Evolutionary conservation across 2,329 filamentous ascomycete genomes (phyloP).

Genomic region (Colletotrichum higginsianum): DNA sequence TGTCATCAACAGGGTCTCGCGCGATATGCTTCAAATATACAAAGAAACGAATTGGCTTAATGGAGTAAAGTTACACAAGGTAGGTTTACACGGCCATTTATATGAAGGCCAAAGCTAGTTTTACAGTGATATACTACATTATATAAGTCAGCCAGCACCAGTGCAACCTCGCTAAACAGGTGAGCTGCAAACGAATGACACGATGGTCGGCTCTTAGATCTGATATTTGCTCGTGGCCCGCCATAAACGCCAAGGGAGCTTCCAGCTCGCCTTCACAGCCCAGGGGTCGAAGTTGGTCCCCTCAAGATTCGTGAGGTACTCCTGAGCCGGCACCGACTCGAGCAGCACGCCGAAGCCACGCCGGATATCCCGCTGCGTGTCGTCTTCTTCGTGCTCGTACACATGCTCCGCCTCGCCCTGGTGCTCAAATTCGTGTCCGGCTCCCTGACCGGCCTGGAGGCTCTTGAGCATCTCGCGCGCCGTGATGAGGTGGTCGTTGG

Average conservation of each 20-base stretch:
- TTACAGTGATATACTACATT: slow-evolving; percentile 32
- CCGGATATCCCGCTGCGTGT: slow-evolving; percentile 60
- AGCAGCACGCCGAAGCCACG: slow-evolving; percentile 85
- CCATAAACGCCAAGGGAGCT: slow-evolving; percentile 83
- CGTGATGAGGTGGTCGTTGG: slow-evolving; percentile 96
- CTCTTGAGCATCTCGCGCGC: slow-evolving; percentile 92
- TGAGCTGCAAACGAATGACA: not conserved
- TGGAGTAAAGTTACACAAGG: not conserved
- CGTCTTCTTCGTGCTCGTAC: slow-evolving; percentile 58
- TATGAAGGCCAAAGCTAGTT: not conserved
- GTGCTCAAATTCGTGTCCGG: slow-evolving; percentile 92
- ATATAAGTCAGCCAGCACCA: not conserved
- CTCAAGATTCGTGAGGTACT: slow-evolving; percentile 86
- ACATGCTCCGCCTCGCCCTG: slow-evolving; percentile 80
- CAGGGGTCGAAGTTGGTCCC: slow-evolving; percentile 87
- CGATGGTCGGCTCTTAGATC: slow-evolving; percentile 53
- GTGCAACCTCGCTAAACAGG: not conserved
- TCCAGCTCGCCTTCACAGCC: slow-evolving; percentile 81
- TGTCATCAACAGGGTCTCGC: slow-evolving; percentile 23
- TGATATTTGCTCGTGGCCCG: slow-evolving; percentile 64
- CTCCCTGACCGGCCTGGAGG: slow-evolving; percentile 78
- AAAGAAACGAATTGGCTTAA: not conserved
- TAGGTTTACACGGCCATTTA: not conserved
- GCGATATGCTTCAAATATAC: not conserved
- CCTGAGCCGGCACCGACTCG: slow-evolving; percentile 81